Conservation (phyloP, 192 early-diverging fungal species). For the Oehlia diaphana region DNA sequence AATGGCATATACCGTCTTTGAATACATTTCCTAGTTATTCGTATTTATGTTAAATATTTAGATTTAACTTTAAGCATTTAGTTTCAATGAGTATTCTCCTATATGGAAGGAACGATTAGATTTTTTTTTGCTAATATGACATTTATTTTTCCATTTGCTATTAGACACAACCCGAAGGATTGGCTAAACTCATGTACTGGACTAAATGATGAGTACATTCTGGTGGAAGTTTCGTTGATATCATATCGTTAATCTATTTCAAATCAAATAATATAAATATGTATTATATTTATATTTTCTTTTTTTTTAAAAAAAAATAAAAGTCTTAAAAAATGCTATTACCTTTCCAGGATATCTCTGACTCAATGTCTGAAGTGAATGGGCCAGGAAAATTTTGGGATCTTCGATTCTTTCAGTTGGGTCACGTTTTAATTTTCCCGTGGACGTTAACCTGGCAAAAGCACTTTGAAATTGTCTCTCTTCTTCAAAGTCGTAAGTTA, state of each 20-base stretch:
- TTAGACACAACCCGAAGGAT: not conserved
- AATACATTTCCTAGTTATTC: too few relatives aligned
- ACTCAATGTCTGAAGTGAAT: slow-evolving; percentile 50
- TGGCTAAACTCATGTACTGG: slow-evolving; percentile 16
- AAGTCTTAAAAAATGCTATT: not conserved
- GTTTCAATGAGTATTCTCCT: too few relatives aligned
- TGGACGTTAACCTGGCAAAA: slow-evolving; percentile 75
- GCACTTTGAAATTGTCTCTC: slow-evolving; percentile 82
- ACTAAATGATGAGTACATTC: slow-evolving; percentile 10
- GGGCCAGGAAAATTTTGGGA: slow-evolving; percentile 50
- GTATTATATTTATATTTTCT: too few relatives aligned
- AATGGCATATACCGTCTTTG: too few relatives aligned
- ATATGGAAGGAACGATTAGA: too few relatives aligned
- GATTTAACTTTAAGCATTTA: too few relatives aligned
- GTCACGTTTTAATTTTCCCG: slow-evolving; percentile 64
- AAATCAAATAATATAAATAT: not conserved
- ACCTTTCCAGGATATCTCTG: slow-evolving; percentile 40
- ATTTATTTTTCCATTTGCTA: not conserved
- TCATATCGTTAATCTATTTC: slow-evolving; percentile 7
- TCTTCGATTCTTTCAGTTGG: slow-evolving; percentile 58
- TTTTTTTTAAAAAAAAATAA: not conserved
- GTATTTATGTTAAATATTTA: too few relatives aligned
- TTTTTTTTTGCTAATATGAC: too few relatives aligned
- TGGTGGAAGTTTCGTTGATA: not conserved
- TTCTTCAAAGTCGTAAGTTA: slow-evolving; percentile 73